A percentile compares a stretch with the other conserved stretches of the same genome.
Conservation (phyloP, 1,284 basidiomycete genomes). For the Cystobasidiaceae sp. region DNA sequence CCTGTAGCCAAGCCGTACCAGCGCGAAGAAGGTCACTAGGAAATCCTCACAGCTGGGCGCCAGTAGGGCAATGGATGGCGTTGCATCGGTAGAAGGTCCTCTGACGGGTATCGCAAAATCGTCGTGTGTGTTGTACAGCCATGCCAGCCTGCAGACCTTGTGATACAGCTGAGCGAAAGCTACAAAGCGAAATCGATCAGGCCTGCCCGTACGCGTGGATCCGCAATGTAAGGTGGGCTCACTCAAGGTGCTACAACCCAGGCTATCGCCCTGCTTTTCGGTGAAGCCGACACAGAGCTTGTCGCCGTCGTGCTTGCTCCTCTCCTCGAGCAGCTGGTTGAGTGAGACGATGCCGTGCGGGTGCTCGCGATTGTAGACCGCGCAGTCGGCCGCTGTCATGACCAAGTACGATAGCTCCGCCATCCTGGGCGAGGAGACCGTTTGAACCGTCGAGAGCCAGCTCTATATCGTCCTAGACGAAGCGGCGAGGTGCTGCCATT, state of each 20-base stretch:
- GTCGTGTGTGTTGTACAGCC: not conserved
- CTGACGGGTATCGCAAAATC: not conserved
- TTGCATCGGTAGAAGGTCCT: conserved; percentile 9
- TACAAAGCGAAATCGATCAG: not conserved
- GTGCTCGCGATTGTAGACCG: conserved; percentile 42
- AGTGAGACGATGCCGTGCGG: conserved; percentile 45
- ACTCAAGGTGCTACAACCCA: conserved; percentile 43
- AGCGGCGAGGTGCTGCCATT: no score
- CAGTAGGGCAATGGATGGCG: conserved; percentile 44
- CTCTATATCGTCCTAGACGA: no score
- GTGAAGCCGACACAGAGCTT: conserved; percentile 48
- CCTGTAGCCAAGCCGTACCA: conserved; percentile 47
- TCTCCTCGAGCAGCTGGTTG: conserved; percentile 45
- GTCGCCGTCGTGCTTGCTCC: conserved; percentile 43
- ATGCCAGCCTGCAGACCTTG: conserved; percentile 11
- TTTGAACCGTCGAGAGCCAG: no score
- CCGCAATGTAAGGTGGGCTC: not conserved
- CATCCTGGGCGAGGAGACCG: no score
- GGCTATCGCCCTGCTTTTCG: conserved; percentile 16
- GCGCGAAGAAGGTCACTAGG: conserved; percentile 46
- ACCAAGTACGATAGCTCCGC: conserved; percentile 44
- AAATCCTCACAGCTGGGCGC: conserved; percentile 49
- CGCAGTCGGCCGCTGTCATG: conserved; percentile 45
- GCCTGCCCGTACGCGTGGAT: not conserved
- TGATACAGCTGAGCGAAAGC: conserved; percentile 22